Percentiles rank a stretch among this genome's conserved stretches.
Evolutionary conservation across 768 basidiomycete species (phyloP).

Genomic region (Mycena venus): DNA sequence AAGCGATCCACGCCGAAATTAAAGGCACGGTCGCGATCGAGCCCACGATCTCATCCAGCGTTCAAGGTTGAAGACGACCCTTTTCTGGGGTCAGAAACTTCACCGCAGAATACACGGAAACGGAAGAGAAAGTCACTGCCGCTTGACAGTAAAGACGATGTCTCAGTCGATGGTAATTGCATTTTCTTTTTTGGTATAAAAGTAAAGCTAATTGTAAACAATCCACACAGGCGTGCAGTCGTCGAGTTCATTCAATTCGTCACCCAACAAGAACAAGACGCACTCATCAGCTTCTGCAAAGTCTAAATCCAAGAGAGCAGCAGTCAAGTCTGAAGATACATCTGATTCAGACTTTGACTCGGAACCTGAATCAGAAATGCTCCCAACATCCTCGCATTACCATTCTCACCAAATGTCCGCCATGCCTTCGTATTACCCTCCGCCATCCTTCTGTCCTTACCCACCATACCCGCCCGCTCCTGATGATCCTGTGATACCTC

Average conservation of each 20-base stretch:
- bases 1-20: background rate
- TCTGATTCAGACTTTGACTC: background rate
- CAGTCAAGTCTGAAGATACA: background rate
- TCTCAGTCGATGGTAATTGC: background rate
- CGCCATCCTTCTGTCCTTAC: slow-evolving; percentile 37
- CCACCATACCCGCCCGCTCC: slow-evolving; percentile 36
- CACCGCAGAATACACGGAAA: slow-evolving; percentile 10
- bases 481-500: slow-evolving; percentile 42
- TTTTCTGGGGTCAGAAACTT: background rate
- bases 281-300: slow-evolving; percentile 12
- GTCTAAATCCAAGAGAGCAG: background rate
- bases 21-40: background rate
- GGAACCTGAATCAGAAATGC: background rate
- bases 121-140: slow-evolving; percentile 26
- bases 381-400: background rate
- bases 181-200: too few relatives aligned
- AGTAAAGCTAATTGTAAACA: background rate
- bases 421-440: slow-evolving; percentile 22
- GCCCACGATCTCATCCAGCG: background rate
- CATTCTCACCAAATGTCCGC: background rate
- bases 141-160: background rate
- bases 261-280: background rate
- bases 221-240: background rate
- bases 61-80: background rate
- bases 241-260: background rate